Evolutionary conservation across 192 early-diverging fungal species (phyloP), one percentile per base, ranked within the genome.

Genomic region (Gaertneriomyces semiglobifer): DNA sequence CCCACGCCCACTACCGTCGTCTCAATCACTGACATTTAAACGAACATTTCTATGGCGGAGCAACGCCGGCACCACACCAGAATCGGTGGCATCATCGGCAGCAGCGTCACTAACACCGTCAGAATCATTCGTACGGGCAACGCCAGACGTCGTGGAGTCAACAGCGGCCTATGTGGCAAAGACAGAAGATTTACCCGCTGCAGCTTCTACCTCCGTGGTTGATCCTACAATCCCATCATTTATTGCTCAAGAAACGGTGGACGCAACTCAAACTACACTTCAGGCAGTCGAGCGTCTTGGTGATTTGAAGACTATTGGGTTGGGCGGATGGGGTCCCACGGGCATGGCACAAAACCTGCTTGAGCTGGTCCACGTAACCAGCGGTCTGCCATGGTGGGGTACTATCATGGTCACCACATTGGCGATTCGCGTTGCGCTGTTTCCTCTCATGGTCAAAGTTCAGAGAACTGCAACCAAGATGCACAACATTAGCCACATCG

Each of bases 351-450:
- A 98, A 74, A 79, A 77, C 6, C 58, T 85, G 6, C 18, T 96
- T 38, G 96, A 98, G 74, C 83, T 78, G 18, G 66, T 91, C 44
- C 87, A 94, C 69, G 89, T 96, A 12, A 74, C 77, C 25, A 88
- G 87, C 12, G 93, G 93, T 5, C 71, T 96, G 60, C 93, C 94
- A 5, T 98, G 96, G 96, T 96, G 91, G 91, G 89, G 76, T 7
- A 87, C 94, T n/a, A 95, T 98, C 60, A 83, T 80, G 5, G 72
- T 67, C 8, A 71, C 86, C 1, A 92, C 90, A 0, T 42, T 95
- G 38, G 55, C 79, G 7, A 77, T 92, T 18, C 90, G 94, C 58
- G 65, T 84, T 0, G 74, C 81, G 4, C 54, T 93, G 25, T 72
- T 93, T 42, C 94, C 94, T 1, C 56, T 94, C 18, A 80, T 85